Percentiles rank a stretch among this genome's conserved stretches.
phyloP scores from a whole-genome alignment of 805 yeast genomes.

The Clavispora vitiphila region DNA sequence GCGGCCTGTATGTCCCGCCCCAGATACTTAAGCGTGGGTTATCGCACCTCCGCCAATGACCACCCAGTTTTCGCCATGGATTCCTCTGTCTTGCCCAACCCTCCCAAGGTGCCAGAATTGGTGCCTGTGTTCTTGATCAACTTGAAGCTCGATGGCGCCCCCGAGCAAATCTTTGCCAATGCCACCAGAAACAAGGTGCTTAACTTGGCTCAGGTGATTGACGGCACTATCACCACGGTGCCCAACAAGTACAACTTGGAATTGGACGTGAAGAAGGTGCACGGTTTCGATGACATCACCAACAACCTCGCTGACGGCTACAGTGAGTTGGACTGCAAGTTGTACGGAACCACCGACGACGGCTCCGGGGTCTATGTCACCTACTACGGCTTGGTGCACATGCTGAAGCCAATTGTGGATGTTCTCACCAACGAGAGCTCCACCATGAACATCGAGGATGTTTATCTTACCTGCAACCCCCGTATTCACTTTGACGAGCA shows the following conservation, averaged over 20 bases:
- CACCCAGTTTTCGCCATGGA: neutral
- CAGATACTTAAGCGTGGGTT: neutral
- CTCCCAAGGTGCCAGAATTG: slow-evolving; percentile 23
- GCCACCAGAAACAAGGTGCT: slow-evolving; percentile 15
- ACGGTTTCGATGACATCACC: slow-evolving; percentile 49
- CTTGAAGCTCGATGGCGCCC: slow-evolving; percentile 21
- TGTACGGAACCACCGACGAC: slow-evolving; percentile 41
- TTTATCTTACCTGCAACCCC: slow-evolving; percentile 48
- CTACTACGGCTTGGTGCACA: slow-evolving; percentile 47
- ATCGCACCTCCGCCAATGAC: neutral
- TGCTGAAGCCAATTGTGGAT: slow-evolving; percentile 28
- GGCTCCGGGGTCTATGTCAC: slow-evolving; percentile 40
- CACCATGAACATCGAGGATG: slow-evolving; percentile 37
- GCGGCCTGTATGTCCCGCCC: neutral
- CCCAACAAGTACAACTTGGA: slow-evolving; percentile 27
- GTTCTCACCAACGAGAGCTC: slow-evolving; percentile 30
- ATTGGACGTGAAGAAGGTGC: slow-evolving; percentile 21
- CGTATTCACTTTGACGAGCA: slow-evolving; percentile 37
- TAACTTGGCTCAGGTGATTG: slow-evolving; percentile 18
- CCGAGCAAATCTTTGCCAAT: slow-evolving; percentile 16
- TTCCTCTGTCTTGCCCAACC: slow-evolving; percentile 4
- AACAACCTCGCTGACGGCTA: slow-evolving; percentile 21
- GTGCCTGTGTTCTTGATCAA: slow-evolving; percentile 29
- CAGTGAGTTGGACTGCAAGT: slow-evolving; percentile 43
- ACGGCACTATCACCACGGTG: slow-evolving; percentile 28